Base-by-base conservation (phyloP, 1,284 basidiomycete species). In the Ganoderma sinense region DNA sequence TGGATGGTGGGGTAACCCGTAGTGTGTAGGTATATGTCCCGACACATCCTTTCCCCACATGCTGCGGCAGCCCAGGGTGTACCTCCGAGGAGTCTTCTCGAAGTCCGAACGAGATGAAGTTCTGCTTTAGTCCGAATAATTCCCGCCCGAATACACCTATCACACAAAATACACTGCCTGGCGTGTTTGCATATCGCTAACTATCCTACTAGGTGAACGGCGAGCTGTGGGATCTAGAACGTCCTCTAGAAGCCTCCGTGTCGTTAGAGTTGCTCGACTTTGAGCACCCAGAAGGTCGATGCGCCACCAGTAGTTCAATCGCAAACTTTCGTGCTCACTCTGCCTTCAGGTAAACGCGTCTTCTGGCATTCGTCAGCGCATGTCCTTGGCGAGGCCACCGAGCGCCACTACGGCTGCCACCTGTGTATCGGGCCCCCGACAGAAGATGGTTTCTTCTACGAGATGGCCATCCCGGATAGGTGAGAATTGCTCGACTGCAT, bases 331-430 rank as follows among this genome's bases (percentile, higher is more conserved):
- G n/a, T 31, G 18, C 39, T 75, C 20, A 72, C 20, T 63, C 39
- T 62, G 43, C 31, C n/a, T 51, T 18, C 75, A 94, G 93, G 96
- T 67, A 96, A 97, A 81, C 93, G 92, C 76, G 98, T 99, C 43
- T 99, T 99, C 86, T 99, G 98, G 98, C 98, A 99, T 81, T 99
- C 97, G 31, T 99, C 97, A 14, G 98, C 98, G 0, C 98, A 99
- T 83, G 97, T 99, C 67, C 88, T 99, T n/a, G 98, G 98, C 65
- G 98, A 99, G 84, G 95, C 98, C 59, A 92, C 96, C 58, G 98
- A 99, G 82, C 89, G 95, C 70, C 96, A 98, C 82, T 98, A 99
- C 80, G 97, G 97, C 56, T 98, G 97, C 82, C 97, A 98, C 84
- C 87, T 99, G 23, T 98, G 97, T 80, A 92, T 99, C 75, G 98